Base-by-base conservation (phyloP, 768 basidiomycete species). In the Termitomyces sp. region DNA sequence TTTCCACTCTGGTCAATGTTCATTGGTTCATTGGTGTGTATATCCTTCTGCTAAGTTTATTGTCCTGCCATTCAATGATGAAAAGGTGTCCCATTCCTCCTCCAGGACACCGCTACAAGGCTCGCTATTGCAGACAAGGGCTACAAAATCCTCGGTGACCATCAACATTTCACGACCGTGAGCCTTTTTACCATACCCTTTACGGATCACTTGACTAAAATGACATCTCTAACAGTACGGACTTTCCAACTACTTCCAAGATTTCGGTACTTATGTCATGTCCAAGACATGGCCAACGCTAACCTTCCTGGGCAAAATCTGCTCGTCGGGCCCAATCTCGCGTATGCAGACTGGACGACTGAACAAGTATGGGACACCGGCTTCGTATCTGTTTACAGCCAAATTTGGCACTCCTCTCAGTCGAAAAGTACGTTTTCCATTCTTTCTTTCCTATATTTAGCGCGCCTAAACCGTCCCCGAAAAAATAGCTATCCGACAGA, bases 11-110 rank as follows among this genome's bases (percentile, higher is more conserved):
- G 1, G 78, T 85, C 24, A 81, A 84, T 48, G 79, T 86, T 12
- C 74, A 83, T 24, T 93, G 90, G 89, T 87, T 81, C 65, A 70
- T 86, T 43, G 84, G 80, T 79, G 63, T 9, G 57, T 3, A 18
- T 1, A 12, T 14, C 22, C 13, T 20, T 26, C 24, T 3, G 9
- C 16, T 22, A 3, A 18, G 7, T 39, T 12, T 3, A n/a, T 24
- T 18, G 0, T 12, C n/a, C n/a, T n/a, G n/a, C n/a, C n/a, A n/a
- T n/a, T n/a, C n/a, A n/a, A n/a, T n/a, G n/a, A n/a, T n/a, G 26
- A 20, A 13, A 51, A 72, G 66, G 75, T 36, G 71, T 89, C 10
- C 88, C 88, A 0, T 88, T 92, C 71, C 41, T 58, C 5, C 24
- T 58, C 12, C 87, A 88, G 63, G 81, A 88, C 53, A 81, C 82